Conservation (phyloP, 352 stramenopile species). For the Phytophthora litchii region DNA sequence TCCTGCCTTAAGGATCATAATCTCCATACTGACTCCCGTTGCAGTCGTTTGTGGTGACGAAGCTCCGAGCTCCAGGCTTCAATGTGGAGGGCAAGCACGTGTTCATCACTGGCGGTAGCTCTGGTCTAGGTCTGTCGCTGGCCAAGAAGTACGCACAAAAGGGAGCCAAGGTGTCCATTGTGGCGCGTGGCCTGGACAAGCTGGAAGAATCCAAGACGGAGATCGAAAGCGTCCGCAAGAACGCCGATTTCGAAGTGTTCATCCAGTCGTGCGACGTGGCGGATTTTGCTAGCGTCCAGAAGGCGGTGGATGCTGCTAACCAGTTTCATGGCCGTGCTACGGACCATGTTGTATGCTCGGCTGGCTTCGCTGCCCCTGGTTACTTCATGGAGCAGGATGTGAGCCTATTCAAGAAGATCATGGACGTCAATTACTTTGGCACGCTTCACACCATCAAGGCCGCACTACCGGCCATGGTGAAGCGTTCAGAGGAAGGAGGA, state of each 20-base stretch:
- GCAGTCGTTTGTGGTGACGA: conserved; percentile 70
- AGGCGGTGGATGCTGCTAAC: conserved; percentile 68
- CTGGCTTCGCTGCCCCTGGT: conserved; percentile 59
- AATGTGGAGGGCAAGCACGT: conserved; percentile 83
- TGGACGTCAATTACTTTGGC: conserved; percentile 91
- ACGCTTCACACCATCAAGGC: conserved; percentile 81
- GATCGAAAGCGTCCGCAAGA: conserved; percentile 55
- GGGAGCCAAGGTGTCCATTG: conserved; percentile 79
- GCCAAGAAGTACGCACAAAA: conserved; percentile 70
- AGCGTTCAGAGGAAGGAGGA: conserved; percentile 59
- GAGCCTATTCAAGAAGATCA: conserved; percentile 73
- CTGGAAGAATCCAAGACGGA: conserved; percentile 67
- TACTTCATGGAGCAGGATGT: conserved; percentile 84
- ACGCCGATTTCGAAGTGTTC: conserved; percentile 53
- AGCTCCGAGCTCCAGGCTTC: conserved; percentile 68
- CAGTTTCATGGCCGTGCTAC: conserved; percentile 65
- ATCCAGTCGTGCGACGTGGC: conserved; percentile 78
- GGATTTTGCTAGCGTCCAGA: conserved; percentile 60
- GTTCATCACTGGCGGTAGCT: conserved; percentile 79
- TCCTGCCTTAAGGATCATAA: neutral
- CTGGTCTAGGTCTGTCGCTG: conserved; percentile 69
- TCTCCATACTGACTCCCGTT: conserved; percentile 6
- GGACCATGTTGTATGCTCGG: conserved; percentile 78
- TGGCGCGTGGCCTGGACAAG: conserved; percentile 62
- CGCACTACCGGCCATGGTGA: conserved; percentile 79